These are phyloP conservation scores for Cercospora canescens DNA, from an alignment of 2,329 filamentous ascomycete genomes.

Conservation along the genomic window DNA sequence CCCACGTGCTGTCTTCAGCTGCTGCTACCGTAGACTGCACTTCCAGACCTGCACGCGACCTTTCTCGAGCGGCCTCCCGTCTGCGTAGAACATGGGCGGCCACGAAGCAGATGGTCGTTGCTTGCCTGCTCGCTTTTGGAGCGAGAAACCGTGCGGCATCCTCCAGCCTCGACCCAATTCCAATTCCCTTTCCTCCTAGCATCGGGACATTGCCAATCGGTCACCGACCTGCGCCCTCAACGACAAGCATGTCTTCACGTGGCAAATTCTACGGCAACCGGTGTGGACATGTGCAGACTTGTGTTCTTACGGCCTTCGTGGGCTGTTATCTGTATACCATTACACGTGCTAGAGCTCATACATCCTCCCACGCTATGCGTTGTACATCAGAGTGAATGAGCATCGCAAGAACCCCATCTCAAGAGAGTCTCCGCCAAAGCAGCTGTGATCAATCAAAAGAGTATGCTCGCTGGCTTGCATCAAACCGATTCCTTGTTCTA, in stretches of 20 bases:
- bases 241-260: neutral
- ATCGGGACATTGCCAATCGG: neutral
- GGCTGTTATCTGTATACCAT: neutral
- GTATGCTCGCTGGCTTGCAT: constrained; percentile 5
- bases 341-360: constrained; percentile 11
- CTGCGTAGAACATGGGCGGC: neutral
- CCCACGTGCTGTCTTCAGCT: neutral
- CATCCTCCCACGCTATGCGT: constrained; percentile 9
- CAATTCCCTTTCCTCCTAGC: neutral
- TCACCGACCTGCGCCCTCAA: neutral
- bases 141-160: neutral
- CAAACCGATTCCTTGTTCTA: constrained; percentile 21
- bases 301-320: neutral
- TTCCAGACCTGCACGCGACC: neutral
- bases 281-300: neutral
- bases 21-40: neutral
- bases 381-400: neutral
- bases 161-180: neutral
- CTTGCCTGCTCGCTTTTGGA: neutral
- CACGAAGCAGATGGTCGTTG: neutral
- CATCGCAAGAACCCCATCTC: neutral
- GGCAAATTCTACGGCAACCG: neutral
- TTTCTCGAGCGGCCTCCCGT: neutral
- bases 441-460: constrained; percentile 1
- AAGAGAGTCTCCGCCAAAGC: neutral